phyloP scores from a whole-genome alignment of 2,329 filamentous ascomycete genomes.

The Raffaelea deltoideospora region DNA sequence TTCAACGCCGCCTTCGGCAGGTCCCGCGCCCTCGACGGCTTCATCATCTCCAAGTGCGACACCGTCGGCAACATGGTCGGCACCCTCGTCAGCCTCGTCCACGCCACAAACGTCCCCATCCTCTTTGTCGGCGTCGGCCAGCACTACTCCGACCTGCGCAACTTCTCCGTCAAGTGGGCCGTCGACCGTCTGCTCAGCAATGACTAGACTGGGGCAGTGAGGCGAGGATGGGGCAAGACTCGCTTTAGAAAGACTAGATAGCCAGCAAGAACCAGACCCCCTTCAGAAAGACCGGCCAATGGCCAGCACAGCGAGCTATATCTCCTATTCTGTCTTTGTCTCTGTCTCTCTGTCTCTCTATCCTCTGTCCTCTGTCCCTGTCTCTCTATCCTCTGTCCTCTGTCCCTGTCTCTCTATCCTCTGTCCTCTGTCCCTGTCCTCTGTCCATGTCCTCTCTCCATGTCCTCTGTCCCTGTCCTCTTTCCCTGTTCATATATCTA shows the following conservation, averaged over 20 bases:
- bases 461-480: no score
- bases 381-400: no score
- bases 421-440: no score
- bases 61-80: slow-evolving; percentile 98
- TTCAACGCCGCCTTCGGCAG: slow-evolving; percentile 88
- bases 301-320: no score
- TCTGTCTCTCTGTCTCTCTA: no score
- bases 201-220: slow-evolving; percentile 23
- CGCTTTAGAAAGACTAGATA: background rate
- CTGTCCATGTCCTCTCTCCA: no score
- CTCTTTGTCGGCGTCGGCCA: slow-evolving; percentile 71
- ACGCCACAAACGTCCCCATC: slow-evolving; percentile 91
- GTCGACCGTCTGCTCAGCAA: slow-evolving; percentile 48
- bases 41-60: slow-evolving; percentile 97
- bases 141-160: slow-evolving; percentile 53
- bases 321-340: no score
- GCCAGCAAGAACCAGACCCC: no score
- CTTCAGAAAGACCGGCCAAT: no score
- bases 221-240: background rate
- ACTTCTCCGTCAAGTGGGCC: slow-evolving; percentile 55
- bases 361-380: no score
- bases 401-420: no score
- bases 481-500: no score
- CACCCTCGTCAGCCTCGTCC: slow-evolving; percentile 90
- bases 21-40: slow-evolving; percentile 72